phyloP scores from a whole-genome alignment of 225 moss, liverwort and hornwort species.

The Neckera pumila region DNA sequence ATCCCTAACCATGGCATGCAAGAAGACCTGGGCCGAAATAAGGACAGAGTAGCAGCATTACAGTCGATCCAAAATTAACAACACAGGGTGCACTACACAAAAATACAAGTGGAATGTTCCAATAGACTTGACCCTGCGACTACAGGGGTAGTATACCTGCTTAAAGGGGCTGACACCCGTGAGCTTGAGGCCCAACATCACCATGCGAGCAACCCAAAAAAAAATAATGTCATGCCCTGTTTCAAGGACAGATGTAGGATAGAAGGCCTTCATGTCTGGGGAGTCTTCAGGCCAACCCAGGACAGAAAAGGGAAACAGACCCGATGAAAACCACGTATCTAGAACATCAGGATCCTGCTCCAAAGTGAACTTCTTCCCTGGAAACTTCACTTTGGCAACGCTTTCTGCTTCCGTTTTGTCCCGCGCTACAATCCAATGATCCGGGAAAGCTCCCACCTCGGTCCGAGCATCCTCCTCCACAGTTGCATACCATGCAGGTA shows the following conservation, averaged over 20 bases:
- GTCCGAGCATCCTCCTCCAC: slow-evolving; percentile 55
- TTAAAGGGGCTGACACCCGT: slow-evolving; percentile 76
- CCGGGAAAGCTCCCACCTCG: slow-evolving; percentile 63
- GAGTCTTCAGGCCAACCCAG: slow-evolving; percentile 87
- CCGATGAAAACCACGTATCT: slow-evolving; percentile 92
- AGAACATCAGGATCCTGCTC: slow-evolving; percentile 91
- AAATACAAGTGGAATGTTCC: not conserved
- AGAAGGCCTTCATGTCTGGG: slow-evolving; percentile 65
- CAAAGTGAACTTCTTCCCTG: slow-evolving; percentile 52
- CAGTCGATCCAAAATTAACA: not conserved
- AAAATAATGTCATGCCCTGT: slow-evolving; percentile 93
- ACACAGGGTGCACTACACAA: not conserved
- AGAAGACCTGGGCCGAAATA: slow-evolving; percentile 42
- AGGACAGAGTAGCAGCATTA: not conserved
- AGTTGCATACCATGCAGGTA: slow-evolving; percentile 85
- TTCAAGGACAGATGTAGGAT: slow-evolving; percentile 80
- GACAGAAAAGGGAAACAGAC: slow-evolving; percentile 79
- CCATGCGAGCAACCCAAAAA: slow-evolving; percentile 97
- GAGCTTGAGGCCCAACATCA: slow-evolving; percentile 89
- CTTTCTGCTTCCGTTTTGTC: slow-evolving; percentile 44
- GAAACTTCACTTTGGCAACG: slow-evolving; percentile 37
- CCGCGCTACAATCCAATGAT: slow-evolving; percentile 84
- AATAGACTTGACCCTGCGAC: not conserved
- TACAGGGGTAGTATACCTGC: slow-evolving; percentile 27
- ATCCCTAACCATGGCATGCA: slow-evolving; percentile 95